phyloP scores from a whole-genome alignment of 2,329 filamentous ascomycete genomes.

The Elsinoe necatrix region DNA sequence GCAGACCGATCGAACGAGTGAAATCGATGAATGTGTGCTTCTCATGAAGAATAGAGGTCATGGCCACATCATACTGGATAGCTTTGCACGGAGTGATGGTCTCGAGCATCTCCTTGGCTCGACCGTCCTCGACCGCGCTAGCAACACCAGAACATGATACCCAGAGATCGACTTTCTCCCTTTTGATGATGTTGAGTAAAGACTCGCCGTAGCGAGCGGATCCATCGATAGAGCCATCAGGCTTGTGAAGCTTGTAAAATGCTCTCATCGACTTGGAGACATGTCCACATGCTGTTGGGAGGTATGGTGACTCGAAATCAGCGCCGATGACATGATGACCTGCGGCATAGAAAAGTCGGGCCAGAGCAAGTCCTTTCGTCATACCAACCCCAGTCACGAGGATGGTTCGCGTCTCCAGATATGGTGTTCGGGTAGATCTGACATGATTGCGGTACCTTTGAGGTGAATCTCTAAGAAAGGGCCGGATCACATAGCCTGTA shows the following conservation, averaged over 20 bases:
- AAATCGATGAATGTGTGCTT: conserved; percentile 58
- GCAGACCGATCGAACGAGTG: conserved; percentile 46
- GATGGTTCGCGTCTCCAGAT: conserved; percentile 45
- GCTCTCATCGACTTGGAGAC: conserved; percentile 49
- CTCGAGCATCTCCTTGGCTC: conserved; percentile 55
- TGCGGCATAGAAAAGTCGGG: conserved; percentile 54
- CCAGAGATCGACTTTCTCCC: conserved; percentile 61
- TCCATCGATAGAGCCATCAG: conserved; percentile 26
- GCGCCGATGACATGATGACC: conserved; percentile 66
- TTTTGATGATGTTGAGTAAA: conserved; percentile 50
- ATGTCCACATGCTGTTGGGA: conserved; percentile 41
- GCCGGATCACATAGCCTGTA: conserved; percentile 22
- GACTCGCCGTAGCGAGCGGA: conserved; percentile 46
- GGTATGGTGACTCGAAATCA: conserved; percentile 46
- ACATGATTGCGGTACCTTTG: conserved; percentile 21
- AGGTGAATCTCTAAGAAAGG: conserved; percentile 19
- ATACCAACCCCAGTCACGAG: conserved; percentile 67
- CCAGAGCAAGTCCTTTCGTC: conserved; percentile 59
- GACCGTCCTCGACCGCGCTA: conserved; percentile 57
- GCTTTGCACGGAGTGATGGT: conserved; percentile 50
- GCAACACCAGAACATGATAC: conserved; percentile 63
- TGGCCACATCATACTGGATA: conserved; percentile 53
- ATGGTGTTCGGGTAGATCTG: conserved; percentile 26
- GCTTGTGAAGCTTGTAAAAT: conserved; percentile 45
- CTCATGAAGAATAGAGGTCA: conserved; percentile 52